phyloP scores from a whole-genome alignment of 768 basidiomycete genomes.

The Suillus subalutaceus region DNA sequence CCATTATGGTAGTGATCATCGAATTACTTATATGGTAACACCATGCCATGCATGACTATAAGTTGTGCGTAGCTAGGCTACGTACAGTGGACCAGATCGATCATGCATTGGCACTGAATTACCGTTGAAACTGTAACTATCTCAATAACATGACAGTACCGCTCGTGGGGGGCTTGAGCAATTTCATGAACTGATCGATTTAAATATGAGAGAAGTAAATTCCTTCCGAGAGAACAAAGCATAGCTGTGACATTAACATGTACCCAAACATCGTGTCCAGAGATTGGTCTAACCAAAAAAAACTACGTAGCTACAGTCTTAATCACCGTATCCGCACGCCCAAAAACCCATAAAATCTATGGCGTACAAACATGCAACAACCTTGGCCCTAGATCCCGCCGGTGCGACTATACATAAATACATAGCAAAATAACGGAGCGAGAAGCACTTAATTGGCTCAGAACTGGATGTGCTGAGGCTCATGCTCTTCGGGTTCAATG shows the following conservation, averaged over 20 bases:
- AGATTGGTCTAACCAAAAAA: not conserved
- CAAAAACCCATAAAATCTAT: not conserved
- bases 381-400: not conserved
- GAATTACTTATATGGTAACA: not conserved
- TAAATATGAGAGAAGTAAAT: not conserved
- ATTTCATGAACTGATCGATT: not conserved
- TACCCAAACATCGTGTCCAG: not conserved
- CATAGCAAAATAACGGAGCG: not conserved
- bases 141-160: not conserved
- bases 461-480: conserved; percentile 45
- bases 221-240: not conserved
- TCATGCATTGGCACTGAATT: not conserved
- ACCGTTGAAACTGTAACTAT: not conserved
- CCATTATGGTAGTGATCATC: not conserved
- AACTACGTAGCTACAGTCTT: not conserved
- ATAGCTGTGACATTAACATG: not conserved
- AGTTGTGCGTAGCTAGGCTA: not conserved
- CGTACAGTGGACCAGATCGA: not conserved
- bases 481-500: conserved; percentile 62
- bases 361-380: conserved; percentile 1
- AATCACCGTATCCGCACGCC: not conserved
- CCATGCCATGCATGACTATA: not conserved
- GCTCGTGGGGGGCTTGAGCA: not conserved
- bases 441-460: conserved; percentile 13
- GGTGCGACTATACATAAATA: not conserved